Percentiles rank a stretch among this genome's conserved stretches.
Conservation (phyloP, 257 asterid genomes). For the Penstemon barbatus region DNA sequence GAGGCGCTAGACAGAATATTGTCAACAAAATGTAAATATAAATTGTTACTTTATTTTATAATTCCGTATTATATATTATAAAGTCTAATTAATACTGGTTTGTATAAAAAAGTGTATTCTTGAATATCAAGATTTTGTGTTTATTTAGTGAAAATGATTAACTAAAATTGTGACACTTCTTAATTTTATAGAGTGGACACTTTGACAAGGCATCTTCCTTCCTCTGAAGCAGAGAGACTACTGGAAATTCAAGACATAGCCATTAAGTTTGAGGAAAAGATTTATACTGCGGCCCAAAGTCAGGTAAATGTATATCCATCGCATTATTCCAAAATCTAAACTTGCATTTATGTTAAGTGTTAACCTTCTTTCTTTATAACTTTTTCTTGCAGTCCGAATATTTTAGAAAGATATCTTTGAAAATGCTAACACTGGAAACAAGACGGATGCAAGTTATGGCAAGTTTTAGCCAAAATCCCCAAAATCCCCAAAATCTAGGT, state of each 20-base stretch:
- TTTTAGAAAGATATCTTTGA: conserved; percentile 78
- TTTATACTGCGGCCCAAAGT: conserved; percentile 70
- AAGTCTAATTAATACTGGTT: too few species aligned
- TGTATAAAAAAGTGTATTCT: too few species aligned
- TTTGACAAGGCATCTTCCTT: conserved; percentile 87
- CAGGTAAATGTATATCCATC: conserved; percentile 45
- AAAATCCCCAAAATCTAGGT: conserved; percentile 52
- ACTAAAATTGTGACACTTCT: too few species aligned
- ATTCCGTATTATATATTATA: too few species aligned
- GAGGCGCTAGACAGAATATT: too few species aligned
- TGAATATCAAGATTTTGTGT: too few species aligned
- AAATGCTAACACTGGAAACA: conserved; percentile 84
- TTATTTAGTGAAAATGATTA: too few species aligned
- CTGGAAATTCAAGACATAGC: conserved; percentile 85
- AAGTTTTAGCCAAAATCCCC: conserved; percentile 53
- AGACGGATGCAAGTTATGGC: conserved; percentile 59
- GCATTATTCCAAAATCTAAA: conserved; percentile 1
- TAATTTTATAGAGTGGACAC: conserved; percentile 14
- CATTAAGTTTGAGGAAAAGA: conserved; percentile 83
- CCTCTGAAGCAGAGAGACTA: conserved; percentile 74
- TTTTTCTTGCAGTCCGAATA: conserved; percentile 66
- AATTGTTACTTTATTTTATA: too few species aligned
- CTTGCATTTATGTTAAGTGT: background rate
- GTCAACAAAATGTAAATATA: too few species aligned
- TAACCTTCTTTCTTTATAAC: conserved; percentile 11